Conservation (phyloP, 2,329 filamentous ascomycete genomes). For the Kalmusia sp. region DNA sequence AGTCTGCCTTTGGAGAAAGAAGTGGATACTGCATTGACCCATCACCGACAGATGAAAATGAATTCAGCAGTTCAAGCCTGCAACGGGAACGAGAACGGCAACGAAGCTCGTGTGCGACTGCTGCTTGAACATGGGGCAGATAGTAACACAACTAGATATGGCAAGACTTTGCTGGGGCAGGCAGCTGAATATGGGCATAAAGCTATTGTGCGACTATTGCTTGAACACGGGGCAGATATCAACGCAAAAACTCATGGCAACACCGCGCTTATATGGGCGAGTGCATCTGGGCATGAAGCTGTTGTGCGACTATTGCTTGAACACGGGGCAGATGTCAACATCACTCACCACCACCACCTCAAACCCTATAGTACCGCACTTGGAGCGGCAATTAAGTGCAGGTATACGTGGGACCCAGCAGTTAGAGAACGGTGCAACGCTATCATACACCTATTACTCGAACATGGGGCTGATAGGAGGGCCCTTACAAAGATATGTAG, state of each 20-base stretch:
- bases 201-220: neutral
- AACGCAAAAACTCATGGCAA: neutral
- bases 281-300: neutral
- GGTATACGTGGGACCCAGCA: too few species aligned
- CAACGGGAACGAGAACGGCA: neutral
- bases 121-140: neutral
- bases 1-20: neutral
- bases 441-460: neutral
- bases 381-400: too few species aligned
- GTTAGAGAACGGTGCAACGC: neutral
- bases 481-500: too few species aligned
- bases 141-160: neutral
- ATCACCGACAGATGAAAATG: neutral
- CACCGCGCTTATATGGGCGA: too few species aligned
- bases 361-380: too few species aligned
- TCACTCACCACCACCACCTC: too few species aligned
- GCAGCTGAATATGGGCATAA: neutral
- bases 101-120: neutral
- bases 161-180: neutral
- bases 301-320: neutral
- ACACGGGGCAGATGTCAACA: neutral
- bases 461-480: neutral
- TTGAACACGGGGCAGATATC: neutral
- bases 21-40: neutral
- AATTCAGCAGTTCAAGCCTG: neutral